Evolutionary conservation across 2,329 filamentous ascomycete species (phyloP), one percentile per base, ranked within the genome.

Genomic region (Fusarium neocosmosporiellum): DNA sequence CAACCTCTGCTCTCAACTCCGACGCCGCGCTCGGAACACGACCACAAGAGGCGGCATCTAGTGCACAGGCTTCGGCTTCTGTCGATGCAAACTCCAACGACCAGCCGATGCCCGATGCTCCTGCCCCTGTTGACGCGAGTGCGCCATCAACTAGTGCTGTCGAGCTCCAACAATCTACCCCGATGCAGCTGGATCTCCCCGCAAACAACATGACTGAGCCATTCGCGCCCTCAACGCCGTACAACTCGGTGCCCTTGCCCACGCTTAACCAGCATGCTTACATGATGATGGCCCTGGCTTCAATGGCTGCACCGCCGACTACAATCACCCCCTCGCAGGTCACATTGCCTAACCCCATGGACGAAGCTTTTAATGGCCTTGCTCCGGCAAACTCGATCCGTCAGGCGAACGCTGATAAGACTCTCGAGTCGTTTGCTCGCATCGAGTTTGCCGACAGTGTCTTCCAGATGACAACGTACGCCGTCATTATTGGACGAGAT

Each of bases 391-490:
- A 78, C 63, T 78, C 81, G 43, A 76, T 80, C 39, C 80, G 80
- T 16, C 82, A 83, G 61, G 73, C 78, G 59, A 79, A 74, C n/a
- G 71, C 80, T 9, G 79, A 82, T 22, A 84, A 85, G 73, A 83
- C 81, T 55, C 80, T 90, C 16, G 86, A 89, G 76, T 89, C 88
- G 4, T 90, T 89, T 78, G 88, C 88, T 48, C 84, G 86, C 60
- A 84, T 95, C 69, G 89, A 91, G 76, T 95, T 95, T 78, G 87
- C 88, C 73, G 93, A 95, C 83, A 92, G 92, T 78, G 88, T 91
- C 64, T 95, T 93, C 80, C 93, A 93, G 81, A 93, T 95, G 90
- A 94, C 91, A 59, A 94, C 92, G 2, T 92, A 91, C 75, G 87
- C 89, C 60, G 88, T 95, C 74, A 88, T 93, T 65, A 89, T 95